These are phyloP conservation scores for Pseudogymnoascus sp. DNA, from an alignment of 2,329 filamentous ascomycete genomes.

Conservation along the genomic window DNA sequence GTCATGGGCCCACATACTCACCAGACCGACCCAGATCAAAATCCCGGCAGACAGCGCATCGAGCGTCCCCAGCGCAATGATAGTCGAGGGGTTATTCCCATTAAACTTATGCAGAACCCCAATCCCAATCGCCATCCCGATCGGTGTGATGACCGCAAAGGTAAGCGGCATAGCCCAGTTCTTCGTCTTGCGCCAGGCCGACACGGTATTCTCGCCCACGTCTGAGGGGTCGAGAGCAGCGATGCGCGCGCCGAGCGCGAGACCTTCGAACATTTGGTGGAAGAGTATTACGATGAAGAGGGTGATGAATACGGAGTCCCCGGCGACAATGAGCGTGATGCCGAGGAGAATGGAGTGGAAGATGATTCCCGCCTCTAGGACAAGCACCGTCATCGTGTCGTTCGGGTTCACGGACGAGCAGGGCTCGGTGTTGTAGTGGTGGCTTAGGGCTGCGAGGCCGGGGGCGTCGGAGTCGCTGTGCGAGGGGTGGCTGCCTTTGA, in stretches of 20 bases:
- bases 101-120: constrained; percentile 64
- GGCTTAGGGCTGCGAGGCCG: background rate
- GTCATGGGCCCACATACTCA: constrained; percentile 72
- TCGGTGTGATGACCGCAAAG: constrained; percentile 64
- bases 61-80: constrained; percentile 64
- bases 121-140: constrained; percentile 75
- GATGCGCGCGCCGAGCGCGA: constrained; percentile 65
- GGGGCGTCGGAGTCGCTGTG: background rate
- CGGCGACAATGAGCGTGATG: constrained; percentile 53
- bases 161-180: constrained; percentile 54
- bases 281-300: constrained; percentile 64
- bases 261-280: constrained; percentile 71
- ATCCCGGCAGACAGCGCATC: constrained; percentile 69
- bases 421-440: background rate
- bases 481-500: background rate
- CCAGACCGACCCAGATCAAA: constrained; percentile 68
- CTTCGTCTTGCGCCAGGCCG: constrained; percentile 21
- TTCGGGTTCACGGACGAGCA: background rate
- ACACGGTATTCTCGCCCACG: background rate
- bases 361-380: constrained; percentile 65
- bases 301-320: constrained; percentile 46
- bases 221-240: constrained; percentile 35
- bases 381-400: constrained; percentile 52
- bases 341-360: constrained; percentile 66
- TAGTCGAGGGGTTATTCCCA: constrained; percentile 59